phyloP scores from a whole-genome alignment of 2,329 filamentous ascomycete genomes.

The Fusarium incarnatum region DNA sequence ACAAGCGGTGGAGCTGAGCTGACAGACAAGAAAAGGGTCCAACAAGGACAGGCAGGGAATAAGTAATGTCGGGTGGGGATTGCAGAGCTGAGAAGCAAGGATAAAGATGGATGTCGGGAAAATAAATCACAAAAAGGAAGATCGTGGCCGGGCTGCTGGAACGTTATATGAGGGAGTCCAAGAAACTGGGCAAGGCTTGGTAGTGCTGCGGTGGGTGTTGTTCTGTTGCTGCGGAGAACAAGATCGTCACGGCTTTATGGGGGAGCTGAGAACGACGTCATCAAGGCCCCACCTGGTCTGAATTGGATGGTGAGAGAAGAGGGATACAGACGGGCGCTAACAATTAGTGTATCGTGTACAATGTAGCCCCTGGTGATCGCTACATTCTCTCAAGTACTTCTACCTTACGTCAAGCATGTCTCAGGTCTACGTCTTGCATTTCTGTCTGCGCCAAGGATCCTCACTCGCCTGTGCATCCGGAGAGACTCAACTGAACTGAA shows the following conservation, averaged over 20 bases:
- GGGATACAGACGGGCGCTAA: constrained; percentile 34
- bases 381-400: constrained; percentile 18
- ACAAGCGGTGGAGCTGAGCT: constrained; percentile 37
- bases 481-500: constrained; percentile 18
- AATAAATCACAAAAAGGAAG: constrained; percentile 12
- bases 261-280: constrained; percentile 46
- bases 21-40: constrained; percentile 26
- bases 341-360: constrained; percentile 21
- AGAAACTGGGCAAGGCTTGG: constrained; percentile 37
- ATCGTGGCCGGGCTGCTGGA: constrained; percentile 41
- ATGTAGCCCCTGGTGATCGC: constrained; percentile 12
- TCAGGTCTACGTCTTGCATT: constrained; percentile 38
- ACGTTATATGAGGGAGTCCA: constrained; percentile 45
- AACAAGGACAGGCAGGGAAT: constrained; percentile 36
- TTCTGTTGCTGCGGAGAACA: constrained; percentile 47
- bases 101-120: constrained; percentile 32
- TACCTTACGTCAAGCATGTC: constrained; percentile 31
- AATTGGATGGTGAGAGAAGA: constrained; percentile 20
- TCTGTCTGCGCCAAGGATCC: constrained; percentile 26
- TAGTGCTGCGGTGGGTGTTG: constrained; percentile 35
- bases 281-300: constrained; percentile 42
- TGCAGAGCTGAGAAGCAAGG: constrained; percentile 41
- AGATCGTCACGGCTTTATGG: constrained; percentile 46
- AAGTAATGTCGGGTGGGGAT: constrained; percentile 38
- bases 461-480: constrained; percentile 28